phyloP scores from a whole-genome alignment of 177 flowering plant genomes.

The Vitis hybrid region DNA sequence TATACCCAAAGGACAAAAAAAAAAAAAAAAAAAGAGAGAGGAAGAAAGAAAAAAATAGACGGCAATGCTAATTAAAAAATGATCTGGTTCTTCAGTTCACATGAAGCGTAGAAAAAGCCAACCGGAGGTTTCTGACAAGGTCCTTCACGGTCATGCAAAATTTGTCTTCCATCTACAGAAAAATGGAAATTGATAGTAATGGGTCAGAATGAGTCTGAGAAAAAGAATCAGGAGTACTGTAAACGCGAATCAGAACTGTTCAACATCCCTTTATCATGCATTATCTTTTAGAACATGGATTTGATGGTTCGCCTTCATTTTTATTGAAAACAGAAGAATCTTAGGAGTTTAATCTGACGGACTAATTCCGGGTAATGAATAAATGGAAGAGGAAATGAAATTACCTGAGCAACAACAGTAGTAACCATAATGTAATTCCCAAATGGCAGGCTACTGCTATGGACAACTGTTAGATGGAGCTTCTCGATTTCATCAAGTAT shows the following conservation, averaged over 20 bases:
- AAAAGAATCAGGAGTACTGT: background rate
- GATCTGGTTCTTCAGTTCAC: background rate
- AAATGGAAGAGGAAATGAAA: background rate
- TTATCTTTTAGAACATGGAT: background rate
- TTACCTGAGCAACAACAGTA: slow-evolving; percentile 34
- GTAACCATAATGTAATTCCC: slow-evolving; percentile 24
- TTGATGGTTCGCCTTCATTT: background rate
- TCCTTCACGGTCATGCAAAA: slow-evolving; percentile 6
- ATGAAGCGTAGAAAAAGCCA: background rate
- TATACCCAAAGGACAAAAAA: no score
- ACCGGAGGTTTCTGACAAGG: background rate
- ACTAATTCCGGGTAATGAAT: background rate
- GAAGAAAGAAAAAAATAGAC: no score
- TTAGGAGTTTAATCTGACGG: background rate
- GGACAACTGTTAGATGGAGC: slow-evolving; percentile 25
- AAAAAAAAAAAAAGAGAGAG: no score
- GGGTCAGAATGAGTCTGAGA: background rate
- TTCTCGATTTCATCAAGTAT: slow-evolving; percentile 32
- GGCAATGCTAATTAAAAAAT: no score
- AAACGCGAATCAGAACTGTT: background rate
- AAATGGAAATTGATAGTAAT: background rate
- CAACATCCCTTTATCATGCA: background rate
- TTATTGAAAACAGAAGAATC: background rate
- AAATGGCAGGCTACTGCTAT: slow-evolving; percentile 25
- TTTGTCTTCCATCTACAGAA: background rate